Percentiles rank a stretch among this genome's conserved stretches.
Conservation (phyloP, 768 basidiomycete genomes). For the Boletellus ananiceps region DNA sequence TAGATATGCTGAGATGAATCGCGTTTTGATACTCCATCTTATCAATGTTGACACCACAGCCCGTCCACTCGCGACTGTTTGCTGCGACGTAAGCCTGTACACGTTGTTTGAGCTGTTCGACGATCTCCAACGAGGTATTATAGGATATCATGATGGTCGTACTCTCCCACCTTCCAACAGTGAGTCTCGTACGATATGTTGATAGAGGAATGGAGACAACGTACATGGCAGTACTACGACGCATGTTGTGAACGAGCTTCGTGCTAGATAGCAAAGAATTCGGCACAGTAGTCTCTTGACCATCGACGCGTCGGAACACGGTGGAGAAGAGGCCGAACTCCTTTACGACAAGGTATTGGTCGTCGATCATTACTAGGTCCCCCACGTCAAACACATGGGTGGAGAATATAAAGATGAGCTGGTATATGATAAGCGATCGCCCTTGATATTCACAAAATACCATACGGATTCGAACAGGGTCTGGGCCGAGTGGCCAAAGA, state of each 20-base stretch:
- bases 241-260: constrained; percentile 75
- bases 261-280: constrained; percentile 65
- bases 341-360: constrained; percentile 42
- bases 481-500: constrained; percentile 79
- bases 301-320: constrained; percentile 74
- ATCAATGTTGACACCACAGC: constrained; percentile 62
- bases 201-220: constrained; percentile 18
- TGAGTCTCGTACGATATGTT: constrained; percentile 1
- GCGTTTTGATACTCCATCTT: constrained; percentile 78
- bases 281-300: constrained; percentile 74
- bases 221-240: constrained; percentile 70
- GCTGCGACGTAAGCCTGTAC: constrained; percentile 55
- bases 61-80: constrained; percentile 73
- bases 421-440: background rate
- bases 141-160: constrained; percentile 64
- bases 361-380: constrained; percentile 78
- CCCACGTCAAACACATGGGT: constrained; percentile 86
- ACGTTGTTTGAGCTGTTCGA: constrained; percentile 61
- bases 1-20: constrained; percentile 57
- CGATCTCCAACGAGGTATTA: constrained; percentile 62
- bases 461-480: constrained; percentile 72
- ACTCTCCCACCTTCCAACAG: constrained; percentile 53
- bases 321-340: constrained; percentile 82
- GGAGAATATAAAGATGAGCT: constrained; percentile 83
- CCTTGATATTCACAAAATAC: constrained; percentile 1